A percentile compares a stretch with the other conserved stretches of the same genome.
These are phyloP conservation scores for Kazachstania psychrophila DNA, from an alignment of 805 yeast species.

Conservation along the genomic window DNA sequence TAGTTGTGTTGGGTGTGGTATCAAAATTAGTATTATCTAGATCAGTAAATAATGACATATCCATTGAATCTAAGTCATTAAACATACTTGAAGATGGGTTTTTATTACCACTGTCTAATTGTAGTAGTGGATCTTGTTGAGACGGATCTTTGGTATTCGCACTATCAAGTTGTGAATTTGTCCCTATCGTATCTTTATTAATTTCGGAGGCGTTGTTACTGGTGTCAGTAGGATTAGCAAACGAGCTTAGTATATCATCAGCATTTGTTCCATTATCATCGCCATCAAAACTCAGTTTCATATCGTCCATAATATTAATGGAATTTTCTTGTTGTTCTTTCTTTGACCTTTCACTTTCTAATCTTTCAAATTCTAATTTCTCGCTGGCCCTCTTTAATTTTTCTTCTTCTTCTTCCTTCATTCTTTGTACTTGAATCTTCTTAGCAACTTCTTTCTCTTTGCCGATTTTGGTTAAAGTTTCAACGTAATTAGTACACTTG, in stretches of 20 bases:
- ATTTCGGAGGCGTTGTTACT: not conserved
- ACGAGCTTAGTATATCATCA: not conserved
- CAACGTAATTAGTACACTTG: constrained; percentile 24
- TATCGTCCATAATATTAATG: constrained; percentile 6
- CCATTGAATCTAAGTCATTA: constrained; percentile 22
- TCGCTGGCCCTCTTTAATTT: constrained; percentile 2
- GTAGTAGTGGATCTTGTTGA: not conserved
- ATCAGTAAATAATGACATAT: constrained; percentile 26
- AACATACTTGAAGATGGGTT: constrained; percentile 4
- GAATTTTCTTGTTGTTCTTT: constrained; percentile 4
- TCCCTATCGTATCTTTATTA: not conserved
- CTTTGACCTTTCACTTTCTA: constrained; percentile 7
- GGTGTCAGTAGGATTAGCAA: not conserved
- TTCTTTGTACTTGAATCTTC: constrained; percentile 21
- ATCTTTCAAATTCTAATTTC: constrained; percentile 2
- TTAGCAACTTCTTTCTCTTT: constrained; percentile 23
- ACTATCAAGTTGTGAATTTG: not conserved
- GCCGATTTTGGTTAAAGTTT: constrained; percentile 20
- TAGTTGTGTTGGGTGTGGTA: constrained; percentile 1
- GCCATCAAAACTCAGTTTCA: constrained; percentile 8
- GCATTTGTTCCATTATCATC: constrained; percentile 1
- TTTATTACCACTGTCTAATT: constrained; percentile 1
- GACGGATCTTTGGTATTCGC: not conserved
- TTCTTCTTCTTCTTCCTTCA: constrained; percentile 13
- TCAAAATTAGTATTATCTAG: constrained; percentile 23